phyloP scores from a whole-genome alignment of 306 rosid genomes.

The Luffa acutangula region DNA sequence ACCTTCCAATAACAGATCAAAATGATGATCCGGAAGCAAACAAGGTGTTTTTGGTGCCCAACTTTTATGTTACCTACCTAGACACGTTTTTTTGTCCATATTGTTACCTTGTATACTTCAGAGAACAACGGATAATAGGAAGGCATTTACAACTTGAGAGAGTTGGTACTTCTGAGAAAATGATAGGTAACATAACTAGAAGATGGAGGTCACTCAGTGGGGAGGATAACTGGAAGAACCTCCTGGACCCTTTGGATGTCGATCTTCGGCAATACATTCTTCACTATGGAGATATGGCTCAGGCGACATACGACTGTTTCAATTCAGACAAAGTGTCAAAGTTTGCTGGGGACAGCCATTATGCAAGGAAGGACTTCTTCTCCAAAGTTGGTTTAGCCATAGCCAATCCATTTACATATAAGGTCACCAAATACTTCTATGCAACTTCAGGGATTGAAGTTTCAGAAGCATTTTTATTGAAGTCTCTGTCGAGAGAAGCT shows the following conservation, averaged over 20 bases:
- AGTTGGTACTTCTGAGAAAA: neutral
- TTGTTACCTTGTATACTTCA: neutral
- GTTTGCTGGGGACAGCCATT: constrained; percentile 39
- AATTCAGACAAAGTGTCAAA: constrained; percentile 35
- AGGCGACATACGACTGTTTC: constrained; percentile 61
- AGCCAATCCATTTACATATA: constrained; percentile 37
- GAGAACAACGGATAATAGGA: neutral
- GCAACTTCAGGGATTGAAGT: constrained; percentile 50
- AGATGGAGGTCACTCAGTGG: constrained; percentile 62
- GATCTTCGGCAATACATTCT: constrained; percentile 52
- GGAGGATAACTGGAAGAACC: constrained; percentile 32
- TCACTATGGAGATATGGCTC: constrained; percentile 71
- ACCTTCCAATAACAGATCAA: constrained; percentile 2
- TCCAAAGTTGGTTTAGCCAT: constrained; percentile 35
- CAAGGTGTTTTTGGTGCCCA: neutral
- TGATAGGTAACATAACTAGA: constrained; percentile 21
- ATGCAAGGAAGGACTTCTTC: constrained; percentile 31
- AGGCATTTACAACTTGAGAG: neutral
- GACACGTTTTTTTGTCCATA: neutral
- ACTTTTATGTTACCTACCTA: constrained; percentile 1
- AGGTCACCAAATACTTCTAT: constrained; percentile 40
- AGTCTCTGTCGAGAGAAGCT: constrained; percentile 54
- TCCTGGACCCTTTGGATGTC: constrained; percentile 46
- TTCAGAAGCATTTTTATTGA: constrained; percentile 59
- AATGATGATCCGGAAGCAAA: neutral